Conservation (phyloP, 2,329 filamentous ascomycete species). For the Sodiomyces alkalinus region DNA sequence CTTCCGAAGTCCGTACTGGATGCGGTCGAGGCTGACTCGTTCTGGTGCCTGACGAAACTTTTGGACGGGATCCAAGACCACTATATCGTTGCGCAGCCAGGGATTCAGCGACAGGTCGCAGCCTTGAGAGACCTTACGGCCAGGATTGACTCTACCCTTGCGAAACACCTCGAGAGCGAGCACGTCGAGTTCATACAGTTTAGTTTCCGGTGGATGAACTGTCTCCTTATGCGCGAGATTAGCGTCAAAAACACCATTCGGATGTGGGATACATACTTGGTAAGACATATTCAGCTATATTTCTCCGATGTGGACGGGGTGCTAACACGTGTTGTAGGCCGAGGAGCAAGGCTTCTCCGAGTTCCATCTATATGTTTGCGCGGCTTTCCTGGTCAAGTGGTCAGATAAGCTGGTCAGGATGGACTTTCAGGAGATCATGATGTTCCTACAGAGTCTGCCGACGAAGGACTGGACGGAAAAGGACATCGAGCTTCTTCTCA, state of each 20-base stretch:
- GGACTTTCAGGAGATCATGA: slow-evolving; percentile 98
- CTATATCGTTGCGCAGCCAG: slow-evolving; percentile 94
- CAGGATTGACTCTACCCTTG: slow-evolving; percentile 69
- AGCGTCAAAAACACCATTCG: slow-evolving; percentile 92
- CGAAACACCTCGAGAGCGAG: slow-evolving; percentile 79
- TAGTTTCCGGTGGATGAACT: slow-evolving; percentile 99
- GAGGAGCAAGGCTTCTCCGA: slow-evolving; percentile 98
- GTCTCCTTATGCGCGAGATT: slow-evolving; percentile 91
- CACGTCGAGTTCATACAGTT: slow-evolving; percentile 98
- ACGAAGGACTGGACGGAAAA: slow-evolving; percentile 95
- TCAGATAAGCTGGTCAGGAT: slow-evolving; percentile 87
- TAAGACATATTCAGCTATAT: slow-evolving; percentile 29
- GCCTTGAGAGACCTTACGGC: slow-evolving; percentile 81
- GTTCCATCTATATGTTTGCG: slow-evolving; percentile 96
- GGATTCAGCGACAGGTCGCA: slow-evolving; percentile 86
- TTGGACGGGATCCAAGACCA: slow-evolving; percentile 99
- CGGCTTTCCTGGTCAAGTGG: slow-evolving; percentile 97
- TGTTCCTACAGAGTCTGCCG: slow-evolving; percentile 91
- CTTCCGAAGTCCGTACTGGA: slow-evolving; percentile 81
- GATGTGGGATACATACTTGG: slow-evolving; percentile 99
- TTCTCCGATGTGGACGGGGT: too few relatives aligned
- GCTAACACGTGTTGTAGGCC: slow-evolving; percentile 39
- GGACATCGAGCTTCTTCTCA: slow-evolving; percentile 88
- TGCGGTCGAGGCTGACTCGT: slow-evolving; percentile 92
- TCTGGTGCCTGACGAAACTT: slow-evolving; percentile 96